phyloP scores from a whole-genome alignment of 2,329 filamentous ascomycete genomes.

The Calonectria montana region DNA sequence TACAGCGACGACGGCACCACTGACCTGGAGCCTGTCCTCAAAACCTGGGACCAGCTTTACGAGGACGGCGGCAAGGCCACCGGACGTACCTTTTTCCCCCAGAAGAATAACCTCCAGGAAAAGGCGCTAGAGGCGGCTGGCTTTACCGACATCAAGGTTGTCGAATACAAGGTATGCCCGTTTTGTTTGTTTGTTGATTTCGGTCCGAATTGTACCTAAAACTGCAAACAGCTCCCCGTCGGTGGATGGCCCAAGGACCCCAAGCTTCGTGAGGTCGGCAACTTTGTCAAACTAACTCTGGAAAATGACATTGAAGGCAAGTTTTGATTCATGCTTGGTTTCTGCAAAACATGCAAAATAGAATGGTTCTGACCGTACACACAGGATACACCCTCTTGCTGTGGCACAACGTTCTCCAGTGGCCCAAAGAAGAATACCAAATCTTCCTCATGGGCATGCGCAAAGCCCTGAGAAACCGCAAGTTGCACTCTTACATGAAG shows the following conservation, averaged over 20 bases:
- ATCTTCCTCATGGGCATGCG: slow-evolving; percentile 34
- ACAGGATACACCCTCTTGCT: slow-evolving; percentile 23
- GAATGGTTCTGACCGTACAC: not conserved
- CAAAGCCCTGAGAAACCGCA: slow-evolving; percentile 30
- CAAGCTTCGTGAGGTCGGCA: slow-evolving; percentile 28
- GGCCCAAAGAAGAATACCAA: slow-evolving; percentile 36
- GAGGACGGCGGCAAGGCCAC: slow-evolving; percentile 29
- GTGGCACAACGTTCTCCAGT: slow-evolving; percentile 34
- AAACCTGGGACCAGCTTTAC: slow-evolving; percentile 23
- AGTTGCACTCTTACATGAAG: slow-evolving; percentile 32
- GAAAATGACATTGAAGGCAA: slow-evolving; percentile 37
- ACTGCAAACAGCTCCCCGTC: slow-evolving; percentile 18
- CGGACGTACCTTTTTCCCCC: slow-evolving; percentile 27
- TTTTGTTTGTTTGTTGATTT: not conserved
- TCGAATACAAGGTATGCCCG: slow-evolving; percentile 31
- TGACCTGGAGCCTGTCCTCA: slow-evolving; percentile 23
- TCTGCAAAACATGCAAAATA: not conserved
- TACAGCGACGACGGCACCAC: slow-evolving; percentile 29
- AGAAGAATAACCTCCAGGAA: slow-evolving; percentile 17
- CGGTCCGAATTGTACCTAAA: not conserved
- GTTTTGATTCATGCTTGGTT: not conserved
- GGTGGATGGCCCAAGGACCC: slow-evolving; percentile 34
- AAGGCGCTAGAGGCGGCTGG: slow-evolving; percentile 29
- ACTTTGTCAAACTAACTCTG: slow-evolving; percentile 29
- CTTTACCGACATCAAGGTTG: slow-evolving; percentile 28